Conservation (phyloP, 768 basidiomycete species). For the Russula sp. region DNA sequence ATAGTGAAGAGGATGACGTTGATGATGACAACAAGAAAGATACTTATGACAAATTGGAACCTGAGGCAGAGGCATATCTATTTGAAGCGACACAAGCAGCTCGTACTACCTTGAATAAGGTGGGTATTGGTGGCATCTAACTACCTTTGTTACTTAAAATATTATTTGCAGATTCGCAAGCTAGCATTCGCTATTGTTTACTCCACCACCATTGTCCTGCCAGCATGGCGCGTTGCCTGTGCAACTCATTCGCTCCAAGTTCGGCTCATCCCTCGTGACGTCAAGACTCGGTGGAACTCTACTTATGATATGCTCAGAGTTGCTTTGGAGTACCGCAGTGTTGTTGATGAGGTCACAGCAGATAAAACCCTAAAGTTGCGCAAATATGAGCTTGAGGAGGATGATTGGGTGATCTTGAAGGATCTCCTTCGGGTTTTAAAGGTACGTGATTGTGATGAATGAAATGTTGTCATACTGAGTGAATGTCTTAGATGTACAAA, state of each 20-base stretch:
- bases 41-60: no score
- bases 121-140: no score
- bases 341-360: constrained; percentile 8
- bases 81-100: no score
- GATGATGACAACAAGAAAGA: no score
- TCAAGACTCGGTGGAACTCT: constrained; percentile 27
- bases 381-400: constrained; percentile 4
- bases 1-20: no score
- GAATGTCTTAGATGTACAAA: no score
- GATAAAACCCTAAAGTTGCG: not conserved
- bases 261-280: constrained; percentile 15
- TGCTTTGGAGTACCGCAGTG: constrained; percentile 13
- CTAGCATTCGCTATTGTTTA: not conserved
- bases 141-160: no score
- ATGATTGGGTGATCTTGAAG: not conserved
- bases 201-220: not conserved
- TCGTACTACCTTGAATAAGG: no score
- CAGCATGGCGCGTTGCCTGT: not conserved
- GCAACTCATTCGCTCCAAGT: not conserved
- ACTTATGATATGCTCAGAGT: constrained; percentile 12
- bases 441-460: no score
- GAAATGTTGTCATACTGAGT: no score
- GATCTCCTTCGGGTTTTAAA: not conserved
- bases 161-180: not conserved
- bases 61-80: no score